Conservation (phyloP, 208 protist species). For the Leishmania tarentolae region DNA sequence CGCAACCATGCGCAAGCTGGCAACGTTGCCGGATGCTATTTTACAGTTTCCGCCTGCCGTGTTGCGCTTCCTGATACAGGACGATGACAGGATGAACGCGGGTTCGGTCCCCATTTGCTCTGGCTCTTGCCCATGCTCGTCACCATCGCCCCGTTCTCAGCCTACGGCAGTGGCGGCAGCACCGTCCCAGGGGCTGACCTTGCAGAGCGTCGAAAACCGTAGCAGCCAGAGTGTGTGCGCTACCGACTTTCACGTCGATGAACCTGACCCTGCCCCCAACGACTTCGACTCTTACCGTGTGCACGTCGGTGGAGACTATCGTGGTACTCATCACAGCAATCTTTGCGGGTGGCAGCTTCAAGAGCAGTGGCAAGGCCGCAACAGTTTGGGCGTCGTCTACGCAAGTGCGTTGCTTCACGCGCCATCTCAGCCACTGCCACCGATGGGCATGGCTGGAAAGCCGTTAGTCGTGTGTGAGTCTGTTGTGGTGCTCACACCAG, state of each 20-base stretch:
- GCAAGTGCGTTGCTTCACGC: slow-evolving; percentile 9
- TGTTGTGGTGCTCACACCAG: slow-evolving; percentile 49
- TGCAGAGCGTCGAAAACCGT: neutral
- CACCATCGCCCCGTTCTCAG: neutral
- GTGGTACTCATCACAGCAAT: neutral
- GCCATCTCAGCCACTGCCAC: neutral
- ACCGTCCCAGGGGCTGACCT: neutral
- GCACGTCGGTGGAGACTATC: neutral
- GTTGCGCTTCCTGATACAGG: neutral
- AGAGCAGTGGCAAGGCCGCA: neutral
- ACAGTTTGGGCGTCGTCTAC: neutral
- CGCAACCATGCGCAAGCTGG: neutral
- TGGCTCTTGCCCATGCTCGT: neutral
- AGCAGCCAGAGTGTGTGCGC: too few relatives aligned
- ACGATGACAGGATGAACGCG: neutral
- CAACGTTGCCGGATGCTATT: neutral
- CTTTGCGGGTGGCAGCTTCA: neutral
- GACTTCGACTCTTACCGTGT: neutral
- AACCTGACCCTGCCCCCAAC: neutral
- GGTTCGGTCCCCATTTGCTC: neutral
- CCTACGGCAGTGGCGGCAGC: neutral
- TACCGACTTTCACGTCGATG: neutral
- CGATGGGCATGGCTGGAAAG: neutral
- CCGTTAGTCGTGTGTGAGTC: slow-evolving; percentile 23
- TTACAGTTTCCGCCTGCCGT: neutral